Base-by-base conservation (phyloP, 1,139 yeast genomes). In the Yamadazyma atmosphaerica region DNA sequence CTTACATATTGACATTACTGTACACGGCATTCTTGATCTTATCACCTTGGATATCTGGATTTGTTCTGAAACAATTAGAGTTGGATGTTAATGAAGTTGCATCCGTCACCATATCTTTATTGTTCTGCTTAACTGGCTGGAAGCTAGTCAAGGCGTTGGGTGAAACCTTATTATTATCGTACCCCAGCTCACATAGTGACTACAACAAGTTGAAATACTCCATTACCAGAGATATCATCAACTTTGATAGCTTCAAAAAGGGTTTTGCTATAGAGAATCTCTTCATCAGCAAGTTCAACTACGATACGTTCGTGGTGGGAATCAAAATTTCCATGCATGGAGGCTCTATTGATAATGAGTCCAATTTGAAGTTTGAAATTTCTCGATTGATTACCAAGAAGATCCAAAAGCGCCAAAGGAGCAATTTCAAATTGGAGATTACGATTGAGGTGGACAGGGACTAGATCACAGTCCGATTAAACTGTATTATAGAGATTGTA, bases 331-430 rank as follows among this genome's bases (percentile, higher is more conserved):
- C 56, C 22, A 80, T 84, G 84, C 60, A 65, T 33, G 90, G 90
- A n/a, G 85, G 82, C 1, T 77, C 84, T 5, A 76, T 76, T 40
- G 87, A 83, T 42, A 88, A 83, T 40, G 92, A 84, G 52, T 61
- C 79, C 1, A 61, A 69, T 24, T 53, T 84, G 32, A 58, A 85
- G 38, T 71, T 73, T 46, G 82, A 83, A 38, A 64, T 79, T 2
- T 68, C 69, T 38, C 68, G 77, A 27, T 65, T 81, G 23, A 58
- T 83, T 4, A 62, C 60, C 34, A 58, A 50, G 13, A 61, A 58
- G 31, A 47, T 65, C n/a, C 47, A 50, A 34, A 45, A 42, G 12
- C 49, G 50, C 45, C 47, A 63, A 50, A 45, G 60, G 37, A 43
- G 52, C 45, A 60, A 60, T 14, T 64, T 59, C 29, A 62, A 61